phyloP scores from a whole-genome alignment of 1,139 yeast species.

The Debaryomyces fabryi region DNA sequence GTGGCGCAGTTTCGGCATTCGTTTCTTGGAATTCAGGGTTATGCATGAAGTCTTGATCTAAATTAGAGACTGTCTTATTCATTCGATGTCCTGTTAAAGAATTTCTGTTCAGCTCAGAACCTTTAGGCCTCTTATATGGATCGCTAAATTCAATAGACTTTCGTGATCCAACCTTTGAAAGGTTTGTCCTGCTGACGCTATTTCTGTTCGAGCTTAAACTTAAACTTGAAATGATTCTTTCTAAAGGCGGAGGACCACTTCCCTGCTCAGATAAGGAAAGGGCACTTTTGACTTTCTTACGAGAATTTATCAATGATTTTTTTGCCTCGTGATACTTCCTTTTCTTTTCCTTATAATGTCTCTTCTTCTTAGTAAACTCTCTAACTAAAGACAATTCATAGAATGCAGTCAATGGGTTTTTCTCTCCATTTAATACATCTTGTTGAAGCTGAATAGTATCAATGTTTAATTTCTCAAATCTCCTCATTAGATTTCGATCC shows the following conservation, averaged over 20 bases:
- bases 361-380: constrained; percentile 47
- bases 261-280: constrained; percentile 37
- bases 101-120: constrained; percentile 5
- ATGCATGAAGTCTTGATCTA: background rate
- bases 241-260: constrained; percentile 38
- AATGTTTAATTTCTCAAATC: constrained; percentile 64
- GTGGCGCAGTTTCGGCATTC: constrained; percentile 19
- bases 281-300: constrained; percentile 51
- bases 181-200: constrained; percentile 3
- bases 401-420: constrained; percentile 82
- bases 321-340: constrained; percentile 43
- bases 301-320: constrained; percentile 49
- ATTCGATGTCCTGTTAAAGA: background rate
- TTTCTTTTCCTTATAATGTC: constrained; percentile 39
- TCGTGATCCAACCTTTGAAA: constrained; percentile 5
- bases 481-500: constrained; percentile 68
- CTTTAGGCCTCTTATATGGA: constrained; percentile 2
- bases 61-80: background rate
- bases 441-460: constrained; percentile 65
- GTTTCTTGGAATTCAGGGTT: background rate
- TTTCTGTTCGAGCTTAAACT: constrained; percentile 33
- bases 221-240: constrained; percentile 42
- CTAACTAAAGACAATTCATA: constrained; percentile 76
- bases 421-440: constrained; percentile 61
- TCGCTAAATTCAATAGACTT: constrained; percentile 4